Conservation (phyloP, 108 stramenopile genomes). For the Cyclotella baltica region DNA sequence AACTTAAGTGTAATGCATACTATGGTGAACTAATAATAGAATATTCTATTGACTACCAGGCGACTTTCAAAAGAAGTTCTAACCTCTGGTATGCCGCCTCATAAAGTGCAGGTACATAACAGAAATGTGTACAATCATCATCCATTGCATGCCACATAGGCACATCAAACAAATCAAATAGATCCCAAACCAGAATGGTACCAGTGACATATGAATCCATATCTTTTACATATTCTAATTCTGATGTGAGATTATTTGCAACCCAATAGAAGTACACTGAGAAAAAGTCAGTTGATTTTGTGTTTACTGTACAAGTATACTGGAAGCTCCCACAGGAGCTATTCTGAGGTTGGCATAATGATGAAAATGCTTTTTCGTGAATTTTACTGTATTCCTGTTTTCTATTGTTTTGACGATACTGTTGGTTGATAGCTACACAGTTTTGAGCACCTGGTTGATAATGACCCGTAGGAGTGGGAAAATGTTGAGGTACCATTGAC, state of each 20-base stretch:
- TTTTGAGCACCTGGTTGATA: not conserved
- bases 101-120: too few species aligned
- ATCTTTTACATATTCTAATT: not conserved
- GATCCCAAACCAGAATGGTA: not conserved
- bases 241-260: not conserved
- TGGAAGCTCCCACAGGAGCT: not conserved
- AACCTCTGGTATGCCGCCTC: not conserved
- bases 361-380: not conserved
- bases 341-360: not conserved
- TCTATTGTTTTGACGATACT: not conserved
- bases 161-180: conserved; percentile 11
- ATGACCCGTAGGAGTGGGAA: conserved; percentile 1
- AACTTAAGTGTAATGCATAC: too few species aligned
- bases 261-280: conserved; percentile 4
- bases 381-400: not conserved
- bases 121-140: not conserved
- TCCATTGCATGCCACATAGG: not conserved
- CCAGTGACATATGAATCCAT: not conserved
- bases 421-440: not conserved
- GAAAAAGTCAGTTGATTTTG: not conserved
- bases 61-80: not conserved
- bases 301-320: conserved; percentile 2
- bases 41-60: too few species aligned
- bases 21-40: too few species aligned
- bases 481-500: not conserved